These are phyloP conservation scores for Dictyostelium brefeldianum DNA, from an alignment of 78 protist genomes.

Conservation along the genomic window DNA sequence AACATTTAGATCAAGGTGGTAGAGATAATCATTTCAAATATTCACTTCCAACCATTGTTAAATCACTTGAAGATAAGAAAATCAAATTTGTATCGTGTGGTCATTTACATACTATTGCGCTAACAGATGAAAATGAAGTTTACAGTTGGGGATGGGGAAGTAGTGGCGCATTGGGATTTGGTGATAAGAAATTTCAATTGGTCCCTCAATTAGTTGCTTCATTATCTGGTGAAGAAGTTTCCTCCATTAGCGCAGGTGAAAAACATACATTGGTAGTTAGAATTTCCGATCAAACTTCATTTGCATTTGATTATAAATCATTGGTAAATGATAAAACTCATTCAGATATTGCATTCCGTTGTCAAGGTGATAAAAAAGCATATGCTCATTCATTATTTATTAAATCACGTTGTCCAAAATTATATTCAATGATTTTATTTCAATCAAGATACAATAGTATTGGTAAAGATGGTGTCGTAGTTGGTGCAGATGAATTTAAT, in stretches of 20 bases:
- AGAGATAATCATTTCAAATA: conserved; percentile 66
- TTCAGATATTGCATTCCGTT: conserved; percentile 29
- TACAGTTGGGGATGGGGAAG: conserved; percentile 87
- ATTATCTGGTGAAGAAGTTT: conserved; percentile 67
- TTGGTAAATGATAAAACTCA: conserved; percentile 29
- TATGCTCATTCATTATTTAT: conserved; percentile 45
- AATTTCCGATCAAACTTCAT: conserved; percentile 38
- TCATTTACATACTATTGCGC: conserved; percentile 65
- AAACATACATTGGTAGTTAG: conserved; percentile 72
- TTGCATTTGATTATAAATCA: conserved; percentile 82
- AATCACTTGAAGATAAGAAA: conserved; percentile 27
- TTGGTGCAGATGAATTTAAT: neutral
- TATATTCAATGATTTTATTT: conserved; percentile 35
- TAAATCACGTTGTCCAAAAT: conserved; percentile 48
- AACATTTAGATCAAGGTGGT: conserved; percentile 45
- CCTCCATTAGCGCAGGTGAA: conserved; percentile 58
- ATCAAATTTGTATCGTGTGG: conserved; percentile 75
- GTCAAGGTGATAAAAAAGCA: conserved; percentile 54
- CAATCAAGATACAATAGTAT: neutral
- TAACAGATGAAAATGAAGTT: conserved; percentile 55
- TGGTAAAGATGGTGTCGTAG: neutral
- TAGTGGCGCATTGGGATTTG: conserved; percentile 75
- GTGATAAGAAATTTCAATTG: conserved; percentile 64
- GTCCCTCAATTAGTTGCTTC: conserved; percentile 64
- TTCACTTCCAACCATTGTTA: conserved; percentile 34